These are phyloP conservation scores for Wallacemonas sp. DNA, from an alignment of 208 protist genomes.

Conservation along the genomic window DNA sequence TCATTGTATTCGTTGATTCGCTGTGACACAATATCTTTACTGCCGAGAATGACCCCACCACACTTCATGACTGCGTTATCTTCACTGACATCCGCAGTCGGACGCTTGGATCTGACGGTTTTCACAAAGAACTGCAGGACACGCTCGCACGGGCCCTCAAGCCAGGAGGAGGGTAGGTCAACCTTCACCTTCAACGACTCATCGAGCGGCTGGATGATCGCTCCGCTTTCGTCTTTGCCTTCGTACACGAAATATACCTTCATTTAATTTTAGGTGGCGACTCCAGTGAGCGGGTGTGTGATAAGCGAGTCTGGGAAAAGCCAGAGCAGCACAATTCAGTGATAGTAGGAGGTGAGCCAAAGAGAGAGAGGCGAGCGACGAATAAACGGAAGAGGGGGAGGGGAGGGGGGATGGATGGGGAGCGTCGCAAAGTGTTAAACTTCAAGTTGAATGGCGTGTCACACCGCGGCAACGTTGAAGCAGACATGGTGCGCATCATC, in stretches of 20 bases:
- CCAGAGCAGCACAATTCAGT: neutral
- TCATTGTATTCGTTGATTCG: conserved; percentile 81
- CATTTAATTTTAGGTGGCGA: conserved; percentile 34
- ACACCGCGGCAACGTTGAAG: neutral
- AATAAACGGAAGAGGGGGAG: neutral
- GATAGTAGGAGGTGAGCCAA: neutral
- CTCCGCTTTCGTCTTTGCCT: conserved; percentile 43
- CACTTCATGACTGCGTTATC: conserved; percentile 54
- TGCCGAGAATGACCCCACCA: conserved; percentile 50
- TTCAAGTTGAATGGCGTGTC: neutral
- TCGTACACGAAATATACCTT: conserved; percentile 83
- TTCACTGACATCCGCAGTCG: conserved; percentile 17
- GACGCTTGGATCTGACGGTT: conserved; percentile 35
- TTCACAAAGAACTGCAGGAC: conserved; percentile 37
- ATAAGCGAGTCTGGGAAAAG: neutral
- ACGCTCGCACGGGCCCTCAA: conserved; percentile 34
- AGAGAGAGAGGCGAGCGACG: neutral
- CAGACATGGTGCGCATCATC: no score
- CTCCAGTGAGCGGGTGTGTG: no score
- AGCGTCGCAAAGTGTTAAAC: neutral
- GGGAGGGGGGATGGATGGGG: neutral
- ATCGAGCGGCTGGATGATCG: conserved; percentile 22
- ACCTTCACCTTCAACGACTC: conserved; percentile 45
- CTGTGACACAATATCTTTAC: conserved; percentile 36
- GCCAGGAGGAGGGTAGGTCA: conserved; percentile 41